Conservation (phyloP, 139 green algal genomes). For the Tetradesmus lagerheimii region DNA sequence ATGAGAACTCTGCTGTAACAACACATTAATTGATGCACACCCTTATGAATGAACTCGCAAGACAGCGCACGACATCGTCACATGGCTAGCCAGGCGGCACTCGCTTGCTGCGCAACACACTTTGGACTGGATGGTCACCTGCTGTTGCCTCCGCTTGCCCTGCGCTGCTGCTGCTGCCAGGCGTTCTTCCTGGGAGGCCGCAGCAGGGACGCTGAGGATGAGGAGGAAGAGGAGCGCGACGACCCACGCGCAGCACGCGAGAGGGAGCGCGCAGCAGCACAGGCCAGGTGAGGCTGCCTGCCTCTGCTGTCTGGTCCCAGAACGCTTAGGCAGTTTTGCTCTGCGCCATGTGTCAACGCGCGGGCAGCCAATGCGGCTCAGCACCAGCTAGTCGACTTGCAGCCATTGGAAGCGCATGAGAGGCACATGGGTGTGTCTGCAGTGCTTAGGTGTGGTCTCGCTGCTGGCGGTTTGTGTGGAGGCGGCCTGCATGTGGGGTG, state of each 20-base stretch:
- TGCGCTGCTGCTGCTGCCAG: constrained; percentile 11
- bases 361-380: too few relatives aligned
- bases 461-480: background rate
- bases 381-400: too few relatives aligned
- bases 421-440: too few relatives aligned
- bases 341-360: background rate
- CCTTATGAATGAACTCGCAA: background rate
- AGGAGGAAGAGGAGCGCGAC: constrained; percentile 50
- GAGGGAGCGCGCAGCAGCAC: constrained; percentile 23
- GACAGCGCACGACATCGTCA: too few relatives aligned
- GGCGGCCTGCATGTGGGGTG: background rate
- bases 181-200: constrained; percentile 33
- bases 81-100: too few relatives aligned
- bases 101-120: background rate
- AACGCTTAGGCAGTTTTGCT: background rate
- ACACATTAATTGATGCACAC: too few relatives aligned
- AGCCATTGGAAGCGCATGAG: too few relatives aligned
- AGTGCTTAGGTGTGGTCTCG: background rate
- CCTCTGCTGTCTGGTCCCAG: background rate
- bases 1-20: too few relatives aligned
- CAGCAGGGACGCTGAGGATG: background rate
- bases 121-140: background rate
- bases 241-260: constrained; percentile 1
- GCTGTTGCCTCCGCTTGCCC: background rate
- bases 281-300: constrained; percentile 42